These are phyloP conservation scores for Aureobasidium musti DNA, from an alignment of 2,329 filamentous ascomycete genomes.

Conservation along the genomic window DNA sequence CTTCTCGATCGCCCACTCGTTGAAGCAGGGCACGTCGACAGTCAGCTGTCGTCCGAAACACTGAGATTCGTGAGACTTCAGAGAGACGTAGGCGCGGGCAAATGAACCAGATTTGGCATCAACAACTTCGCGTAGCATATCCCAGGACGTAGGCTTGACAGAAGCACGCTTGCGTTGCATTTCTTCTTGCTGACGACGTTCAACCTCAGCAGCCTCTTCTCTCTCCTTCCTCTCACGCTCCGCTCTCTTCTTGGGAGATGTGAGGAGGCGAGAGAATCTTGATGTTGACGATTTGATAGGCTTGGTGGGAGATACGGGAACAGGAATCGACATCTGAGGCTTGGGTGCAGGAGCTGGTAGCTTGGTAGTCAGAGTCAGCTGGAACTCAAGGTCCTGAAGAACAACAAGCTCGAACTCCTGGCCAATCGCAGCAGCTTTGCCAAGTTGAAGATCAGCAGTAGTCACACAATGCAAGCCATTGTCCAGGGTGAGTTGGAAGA, in stretches of 20 bases:
- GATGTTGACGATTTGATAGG: slow-evolving; percentile 66
- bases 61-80: slow-evolving; percentile 86
- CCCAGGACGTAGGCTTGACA: slow-evolving; percentile 73
- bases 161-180: slow-evolving; percentile 56
- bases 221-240: slow-evolving; percentile 83
- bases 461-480: slow-evolving; percentile 98
- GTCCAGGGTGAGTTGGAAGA: slow-evolving; percentile 96
- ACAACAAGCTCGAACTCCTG: slow-evolving; percentile 99
- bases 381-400: slow-evolving; percentile 96
- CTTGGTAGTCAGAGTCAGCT: slow-evolving; percentile 94
- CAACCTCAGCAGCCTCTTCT: slow-evolving; percentile 71
- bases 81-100: slow-evolving; percentile 85
- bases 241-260: slow-evolving; percentile 94
- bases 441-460: slow-evolving; percentile 90
- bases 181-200: slow-evolving; percentile 44
- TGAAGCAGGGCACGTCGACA: slow-evolving; percentile 92
- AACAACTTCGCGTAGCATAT: slow-evolving; percentile 81
- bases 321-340: slow-evolving; percentile 37
- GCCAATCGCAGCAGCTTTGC: slow-evolving; percentile 87
- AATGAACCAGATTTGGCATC: slow-evolving; percentile 89
- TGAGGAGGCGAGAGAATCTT: slow-evolving; percentile 87
- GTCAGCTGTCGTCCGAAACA: slow-evolving; percentile 87
- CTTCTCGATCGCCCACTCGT: slow-evolving; percentile 96
- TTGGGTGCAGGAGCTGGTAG: slow-evolving; percentile 64
- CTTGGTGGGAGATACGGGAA: slow-evolving; percentile 62